Evolutionary conservation across 2,329 filamentous ascomycete genomes (phyloP).

Genomic region (Bipolaris gigantea): DNA sequence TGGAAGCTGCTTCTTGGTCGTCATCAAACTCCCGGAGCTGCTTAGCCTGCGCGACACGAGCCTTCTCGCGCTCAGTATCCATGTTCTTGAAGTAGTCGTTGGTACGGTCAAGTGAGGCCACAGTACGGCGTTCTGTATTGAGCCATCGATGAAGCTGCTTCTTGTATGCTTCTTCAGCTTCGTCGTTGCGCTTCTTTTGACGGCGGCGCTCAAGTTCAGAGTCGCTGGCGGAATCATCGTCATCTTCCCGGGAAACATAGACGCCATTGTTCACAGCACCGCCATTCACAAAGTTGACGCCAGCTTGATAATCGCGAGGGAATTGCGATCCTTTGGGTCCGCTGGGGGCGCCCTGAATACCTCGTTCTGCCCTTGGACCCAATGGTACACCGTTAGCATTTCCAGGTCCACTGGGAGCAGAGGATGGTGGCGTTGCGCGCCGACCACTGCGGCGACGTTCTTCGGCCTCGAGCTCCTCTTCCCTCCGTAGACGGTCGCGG

Average conservation of each 20-base stretch:
- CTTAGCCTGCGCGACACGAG: conserved; percentile 68
- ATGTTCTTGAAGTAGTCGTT: conserved; percentile 78
- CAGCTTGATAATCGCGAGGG: conserved; percentile 73
- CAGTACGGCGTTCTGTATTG: conserved; percentile 81
- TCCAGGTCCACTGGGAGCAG: conserved; percentile 63
- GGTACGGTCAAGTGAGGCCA: conserved; percentile 83
- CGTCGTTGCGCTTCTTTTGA: conserved; percentile 69
- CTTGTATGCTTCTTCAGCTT: conserved; percentile 77
- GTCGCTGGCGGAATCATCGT: conserved; percentile 86
- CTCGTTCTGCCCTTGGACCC: conserved; percentile 66
- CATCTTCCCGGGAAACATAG: conserved; percentile 68
- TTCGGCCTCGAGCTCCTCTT: conserved; percentile 89
- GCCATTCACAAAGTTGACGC: conserved; percentile 81
- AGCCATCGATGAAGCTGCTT: conserved; percentile 90
- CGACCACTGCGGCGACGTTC: conserved; percentile 74
- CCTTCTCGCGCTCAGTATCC: conserved; percentile 63
- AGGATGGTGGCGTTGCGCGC: conserved; percentile 64
- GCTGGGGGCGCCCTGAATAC: conserved; percentile 74
- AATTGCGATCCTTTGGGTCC: conserved; percentile 68
- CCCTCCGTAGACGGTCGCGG: conserved; percentile 79
- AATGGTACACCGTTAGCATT: conserved; percentile 75
- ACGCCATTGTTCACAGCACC: conserved; percentile 63
- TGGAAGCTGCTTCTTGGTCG: conserved; percentile 74
- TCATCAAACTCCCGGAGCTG: conserved; percentile 85
- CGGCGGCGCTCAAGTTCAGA: conserved; percentile 78